These are phyloP conservation scores for Dalbergia cochinchinensis DNA, from an alignment of 306 rosid genomes.

Conservation along the genomic window DNA sequence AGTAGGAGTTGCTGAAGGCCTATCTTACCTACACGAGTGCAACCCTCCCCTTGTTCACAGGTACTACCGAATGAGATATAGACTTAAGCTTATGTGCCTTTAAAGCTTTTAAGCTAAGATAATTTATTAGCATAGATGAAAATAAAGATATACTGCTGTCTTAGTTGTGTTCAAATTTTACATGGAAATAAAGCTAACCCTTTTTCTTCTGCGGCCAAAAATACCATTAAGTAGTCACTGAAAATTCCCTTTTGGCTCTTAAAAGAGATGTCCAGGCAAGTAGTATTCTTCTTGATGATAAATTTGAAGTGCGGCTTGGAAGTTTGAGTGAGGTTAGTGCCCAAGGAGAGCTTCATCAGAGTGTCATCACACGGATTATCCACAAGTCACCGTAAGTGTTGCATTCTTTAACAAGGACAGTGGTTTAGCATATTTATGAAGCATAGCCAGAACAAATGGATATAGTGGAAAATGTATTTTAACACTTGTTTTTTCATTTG, in stretches of 20 bases:
- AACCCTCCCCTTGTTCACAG: conserved; percentile 92
- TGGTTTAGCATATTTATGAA: too few species aligned
- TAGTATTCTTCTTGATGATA: conserved; percentile 95
- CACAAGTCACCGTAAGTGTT: conserved; percentile 77
- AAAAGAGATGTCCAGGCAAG: conserved; percentile 90
- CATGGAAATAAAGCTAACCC: neutral
- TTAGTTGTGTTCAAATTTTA: neutral
- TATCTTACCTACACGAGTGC: conserved; percentile 80
- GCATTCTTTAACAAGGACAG: too few species aligned
- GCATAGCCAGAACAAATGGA: too few species aligned
- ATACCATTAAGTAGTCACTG: conserved; percentile 13
- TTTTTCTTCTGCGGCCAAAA: neutral
- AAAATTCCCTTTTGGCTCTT: conserved; percentile 45
- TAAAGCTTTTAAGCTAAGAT: neutral
- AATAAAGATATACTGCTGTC: neutral
- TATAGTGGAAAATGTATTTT: neutral
- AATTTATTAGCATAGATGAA: neutral
- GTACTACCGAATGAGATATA: conserved; percentile 51
- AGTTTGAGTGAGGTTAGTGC: conserved; percentile 81
- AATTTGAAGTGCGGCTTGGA: conserved; percentile 96
- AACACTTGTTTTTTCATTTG: conserved; percentile 25
- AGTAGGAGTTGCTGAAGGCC: conserved; percentile 89
- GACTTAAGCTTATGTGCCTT: neutral
- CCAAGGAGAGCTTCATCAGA: conserved; percentile 80
- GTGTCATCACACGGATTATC: conserved; percentile 71